phyloP scores from a whole-genome alignment of 2,329 filamentous ascomycete genomes.

The Stagonosporopsis rhizophila region DNA sequence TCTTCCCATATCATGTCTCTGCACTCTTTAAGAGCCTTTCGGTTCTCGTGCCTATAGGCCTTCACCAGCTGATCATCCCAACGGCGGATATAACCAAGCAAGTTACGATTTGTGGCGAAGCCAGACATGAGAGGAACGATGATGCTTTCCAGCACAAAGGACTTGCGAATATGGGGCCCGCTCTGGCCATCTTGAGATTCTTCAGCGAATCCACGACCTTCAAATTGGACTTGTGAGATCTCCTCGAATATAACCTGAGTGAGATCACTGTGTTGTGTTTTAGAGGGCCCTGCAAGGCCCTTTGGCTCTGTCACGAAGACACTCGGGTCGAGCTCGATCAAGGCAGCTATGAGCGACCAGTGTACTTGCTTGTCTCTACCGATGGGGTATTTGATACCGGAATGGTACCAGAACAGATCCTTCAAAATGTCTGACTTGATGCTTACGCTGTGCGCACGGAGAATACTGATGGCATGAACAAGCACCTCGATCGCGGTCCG shows the following conservation, averaged over 20 bases:
- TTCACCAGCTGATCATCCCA: slow-evolving; percentile 45
- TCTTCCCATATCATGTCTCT: slow-evolving; percentile 42
- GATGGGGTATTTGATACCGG: slow-evolving; percentile 39
- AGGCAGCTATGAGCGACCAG: slow-evolving; percentile 43
- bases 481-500: slow-evolving; percentile 33
- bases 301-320: slow-evolving; percentile 41
- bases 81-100: slow-evolving; percentile 43
- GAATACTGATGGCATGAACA: slow-evolving; percentile 32
- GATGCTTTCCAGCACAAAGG: slow-evolving; percentile 24
- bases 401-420: slow-evolving; percentile 46
- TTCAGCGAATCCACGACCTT: slow-evolving; percentile 19
- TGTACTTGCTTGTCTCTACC: slow-evolving; percentile 27
- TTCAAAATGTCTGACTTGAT: slow-evolving; percentile 39
- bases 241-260: slow-evolving; percentile 38
- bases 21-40: slow-evolving; percentile 28
- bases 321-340: slow-evolving; percentile 43
- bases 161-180: background rate
- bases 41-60: slow-evolving; percentile 23
- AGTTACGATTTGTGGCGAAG: slow-evolving; percentile 44
- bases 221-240: slow-evolving; percentile 32
- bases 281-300: slow-evolving; percentile 13
- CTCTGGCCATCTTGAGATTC: background rate
- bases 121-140: slow-evolving; percentile 44
- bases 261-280: slow-evolving; percentile 34
- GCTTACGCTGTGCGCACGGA: slow-evolving; percentile 33